Base-by-base conservation (phyloP, 352 stramenopile genomes). In the Phytopythium helicoides region DNA sequence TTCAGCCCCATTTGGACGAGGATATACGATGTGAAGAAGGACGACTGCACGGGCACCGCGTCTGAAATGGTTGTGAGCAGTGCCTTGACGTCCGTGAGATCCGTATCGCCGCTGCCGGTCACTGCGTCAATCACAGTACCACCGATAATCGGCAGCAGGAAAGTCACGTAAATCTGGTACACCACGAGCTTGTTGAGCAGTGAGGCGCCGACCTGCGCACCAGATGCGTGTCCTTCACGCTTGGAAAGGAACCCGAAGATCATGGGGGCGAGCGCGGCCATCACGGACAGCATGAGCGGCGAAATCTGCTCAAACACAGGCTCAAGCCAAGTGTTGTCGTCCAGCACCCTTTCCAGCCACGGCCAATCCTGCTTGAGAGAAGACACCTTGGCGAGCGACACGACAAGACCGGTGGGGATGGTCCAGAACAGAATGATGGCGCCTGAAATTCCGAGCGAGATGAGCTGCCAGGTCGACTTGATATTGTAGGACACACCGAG, bases 391-490 rank as follows among this genome's bases (percentile, higher is more conserved):
- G 81, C 76, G 39, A 94, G 72, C 0, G 79, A 81, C 45, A 94
- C 84, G 9, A 91, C 76, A 42, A 91, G 70, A 51, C 76, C 69
- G 31, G 84, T 94, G 18, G 84, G 84, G 36, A 94, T 76, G 11
- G 78, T 92, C 84, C 84, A 94, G 18, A 94, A 86, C 25, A 94
- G 41, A 49, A 94, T 94, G 39, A 94, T 91, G 10, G 64, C 77
- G 6, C 64, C 67, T 18, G 79, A 83, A 7, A 86, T 58, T 2
- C 56, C 70, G 26, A 81, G 56, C 8, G 81, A 92, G 48, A 92
- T 77, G 50, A 89, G 56, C 23, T 75, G 70, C 78, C 76, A 89
- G 40, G 69, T 84, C 46, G 81, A 66, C 49, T 89, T 92, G 15
- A 65, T 60, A 51, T 86, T 88, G 59, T 86, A 73, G 15, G 81